Conservation (phyloP, 176 grass and related monocot genomes). For the Zoysia japonica region DNA sequence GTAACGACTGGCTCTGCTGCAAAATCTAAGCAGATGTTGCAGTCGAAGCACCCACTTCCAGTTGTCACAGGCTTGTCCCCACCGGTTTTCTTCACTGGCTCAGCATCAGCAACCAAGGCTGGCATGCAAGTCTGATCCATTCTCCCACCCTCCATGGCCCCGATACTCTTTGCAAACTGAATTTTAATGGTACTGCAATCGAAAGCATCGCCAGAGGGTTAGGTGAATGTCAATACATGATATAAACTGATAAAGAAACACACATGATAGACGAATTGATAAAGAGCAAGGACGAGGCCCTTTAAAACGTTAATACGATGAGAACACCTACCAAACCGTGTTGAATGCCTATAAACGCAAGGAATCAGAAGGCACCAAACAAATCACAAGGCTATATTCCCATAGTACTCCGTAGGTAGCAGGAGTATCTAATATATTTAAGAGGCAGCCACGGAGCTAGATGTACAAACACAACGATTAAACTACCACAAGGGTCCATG, state of each 20-base stretch:
- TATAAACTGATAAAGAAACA: slow-evolving; percentile 5
- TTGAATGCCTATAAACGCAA: slow-evolving; percentile 27
- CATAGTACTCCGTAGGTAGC: background rate
- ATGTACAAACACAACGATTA: background rate
- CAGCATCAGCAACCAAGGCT: slow-evolving; percentile 30
- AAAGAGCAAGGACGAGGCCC: background rate
- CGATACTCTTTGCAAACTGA: background rate
- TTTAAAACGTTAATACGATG: slow-evolving; percentile 23
- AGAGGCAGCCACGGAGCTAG: background rate
- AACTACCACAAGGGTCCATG: slow-evolving; percentile 10
- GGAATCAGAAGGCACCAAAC: slow-evolving; percentile 17
- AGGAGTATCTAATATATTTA: background rate
- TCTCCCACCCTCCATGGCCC: slow-evolving; percentile 43
- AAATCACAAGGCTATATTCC: background rate
- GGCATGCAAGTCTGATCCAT: slow-evolving; percentile 41
- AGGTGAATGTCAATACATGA: slow-evolving; percentile 6
- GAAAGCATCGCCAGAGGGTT: slow-evolving; percentile 18
- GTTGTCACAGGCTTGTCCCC: slow-evolving; percentile 30
- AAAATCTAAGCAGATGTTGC: slow-evolving; percentile 92
- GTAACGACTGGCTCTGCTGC: slow-evolving; percentile 84
- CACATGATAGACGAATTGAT: background rate
- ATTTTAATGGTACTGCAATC: slow-evolving; percentile 27
- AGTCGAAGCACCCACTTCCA: slow-evolving; percentile 61
- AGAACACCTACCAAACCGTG: background rate
- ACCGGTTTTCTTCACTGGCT: slow-evolving; percentile 45